phyloP scores from a whole-genome alignment of 495 filamentous ascomycete species.

The Neurospora sp. region DNA sequence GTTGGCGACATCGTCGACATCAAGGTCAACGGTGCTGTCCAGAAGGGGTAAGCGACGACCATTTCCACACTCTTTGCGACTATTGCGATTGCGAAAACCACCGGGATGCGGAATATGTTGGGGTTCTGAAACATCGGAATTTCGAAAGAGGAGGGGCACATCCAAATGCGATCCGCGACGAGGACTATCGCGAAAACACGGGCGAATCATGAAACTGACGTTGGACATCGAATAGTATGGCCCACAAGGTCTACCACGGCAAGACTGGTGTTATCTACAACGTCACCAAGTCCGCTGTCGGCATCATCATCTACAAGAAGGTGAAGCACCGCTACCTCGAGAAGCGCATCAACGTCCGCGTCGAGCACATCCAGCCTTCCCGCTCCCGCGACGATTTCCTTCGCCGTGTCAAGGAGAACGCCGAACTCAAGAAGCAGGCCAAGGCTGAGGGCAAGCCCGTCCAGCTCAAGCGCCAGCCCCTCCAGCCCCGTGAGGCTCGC shows the following conservation, averaged over 20 bases:
- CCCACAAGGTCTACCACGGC: conserved; percentile 98
- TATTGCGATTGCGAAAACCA: not conserved
- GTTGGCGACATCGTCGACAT: conserved; percentile 97
- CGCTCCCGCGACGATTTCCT: conserved; percentile 93
- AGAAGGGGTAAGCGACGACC: conserved; percentile 58
- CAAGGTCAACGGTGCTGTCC: conserved; percentile 92
- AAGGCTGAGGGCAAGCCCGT: conserved; percentile 79
- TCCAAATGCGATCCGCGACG: not conserved
- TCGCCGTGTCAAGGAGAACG: conserved; percentile 91
- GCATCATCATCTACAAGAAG: conserved; percentile 97
- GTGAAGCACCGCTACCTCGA: conserved; percentile 97
- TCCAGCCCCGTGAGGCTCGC: conserved; percentile 65
- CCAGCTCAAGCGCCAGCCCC: conserved; percentile 84
- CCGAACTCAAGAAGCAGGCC: conserved; percentile 78
- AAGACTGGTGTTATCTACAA: conserved; percentile 98
- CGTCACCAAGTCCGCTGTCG: conserved; percentile 90
- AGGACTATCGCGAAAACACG: conserved; percentile 1
- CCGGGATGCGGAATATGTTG: not conserved
- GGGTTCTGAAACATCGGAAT: not conserved
- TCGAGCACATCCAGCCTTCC: conserved; percentile 93
- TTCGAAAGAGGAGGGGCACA: not conserved
- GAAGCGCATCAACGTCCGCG: conserved; percentile 97
- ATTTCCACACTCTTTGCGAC: not conserved
- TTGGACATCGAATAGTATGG: conserved; percentile 57
- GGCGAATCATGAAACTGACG: conserved; percentile 13